A percentile compares a stretch with the other conserved stretches of the same genome.
Conservation (phyloP, 352 stramenopile species). For the Pythium chondricola region DNA sequence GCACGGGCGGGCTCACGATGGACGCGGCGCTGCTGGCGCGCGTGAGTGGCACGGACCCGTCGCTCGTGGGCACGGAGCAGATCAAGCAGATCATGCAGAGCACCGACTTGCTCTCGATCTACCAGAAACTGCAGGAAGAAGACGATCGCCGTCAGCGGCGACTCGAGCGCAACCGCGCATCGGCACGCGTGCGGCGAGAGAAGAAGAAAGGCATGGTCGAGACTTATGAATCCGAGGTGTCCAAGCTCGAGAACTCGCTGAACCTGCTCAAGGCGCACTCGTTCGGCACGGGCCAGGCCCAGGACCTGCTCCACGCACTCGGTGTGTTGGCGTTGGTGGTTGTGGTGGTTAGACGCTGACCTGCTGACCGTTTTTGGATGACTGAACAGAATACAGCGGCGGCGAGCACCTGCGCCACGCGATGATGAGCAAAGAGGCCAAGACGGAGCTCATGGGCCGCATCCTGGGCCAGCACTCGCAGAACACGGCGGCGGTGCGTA, state of each 20-base stretch:
- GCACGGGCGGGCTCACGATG: slow-evolving; percentile 69
- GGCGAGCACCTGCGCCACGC: slow-evolving; percentile 75
- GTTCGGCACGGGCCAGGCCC: slow-evolving; percentile 59
- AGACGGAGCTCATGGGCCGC: slow-evolving; percentile 71
- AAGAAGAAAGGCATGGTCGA: slow-evolving; percentile 89
- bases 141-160: slow-evolving; percentile 71
- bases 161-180: slow-evolving; percentile 76
- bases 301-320: slow-evolving; percentile 66
- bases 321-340: slow-evolving; percentile 27
- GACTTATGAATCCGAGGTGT: slow-evolving; percentile 80
- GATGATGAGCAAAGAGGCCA: slow-evolving; percentile 80
- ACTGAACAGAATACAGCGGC: slow-evolving; percentile 52
- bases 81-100: slow-evolving; percentile 87
- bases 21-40: slow-evolving; percentile 71
- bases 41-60: slow-evolving; percentile 74
- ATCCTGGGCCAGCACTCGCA: slow-evolving; percentile 75
- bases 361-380: background rate
- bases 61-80: slow-evolving; percentile 71
- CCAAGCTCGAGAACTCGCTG: slow-evolving; percentile 81
- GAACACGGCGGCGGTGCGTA: slow-evolving; percentile 64
- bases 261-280: slow-evolving; percentile 72
- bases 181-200: slow-evolving; percentile 69
- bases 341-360: background rate
- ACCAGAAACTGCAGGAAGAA: slow-evolving; percentile 85
- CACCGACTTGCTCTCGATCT: slow-evolving; percentile 79